phyloP scores from a whole-genome alignment of 768 basidiomycete species.

The Termitomyces heimii region DNA sequence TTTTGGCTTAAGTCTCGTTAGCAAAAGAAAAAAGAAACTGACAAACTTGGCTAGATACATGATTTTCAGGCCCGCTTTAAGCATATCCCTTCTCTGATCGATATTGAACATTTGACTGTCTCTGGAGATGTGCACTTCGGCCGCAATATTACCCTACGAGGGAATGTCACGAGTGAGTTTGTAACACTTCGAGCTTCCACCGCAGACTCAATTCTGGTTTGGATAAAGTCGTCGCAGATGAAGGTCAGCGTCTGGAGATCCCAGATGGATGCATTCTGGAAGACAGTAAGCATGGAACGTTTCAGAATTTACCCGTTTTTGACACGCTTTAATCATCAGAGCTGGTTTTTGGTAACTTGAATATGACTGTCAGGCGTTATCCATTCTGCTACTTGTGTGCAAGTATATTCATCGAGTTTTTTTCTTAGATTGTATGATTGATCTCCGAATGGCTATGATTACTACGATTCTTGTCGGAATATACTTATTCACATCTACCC shows the following conservation, averaged over 20 bases:
- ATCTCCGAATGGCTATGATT: neutral
- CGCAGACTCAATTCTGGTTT: neutral
- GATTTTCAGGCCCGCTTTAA: conserved; percentile 80
- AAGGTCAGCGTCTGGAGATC: conserved; percentile 59
- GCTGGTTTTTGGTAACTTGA: conserved; percentile 69
- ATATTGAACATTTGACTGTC: conserved; percentile 80
- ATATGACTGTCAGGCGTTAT: conserved; percentile 49
- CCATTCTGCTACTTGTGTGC: neutral
- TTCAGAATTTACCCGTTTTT: neutral
- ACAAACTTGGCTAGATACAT: conserved; percentile 34
- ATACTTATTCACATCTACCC: neutral
- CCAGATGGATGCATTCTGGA: conserved; percentile 62
- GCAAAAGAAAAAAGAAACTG: neutral
- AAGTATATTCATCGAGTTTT: neutral
- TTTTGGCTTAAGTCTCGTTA: conserved; percentile 22
- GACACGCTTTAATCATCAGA: conserved; percentile 31
- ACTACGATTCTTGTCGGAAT: neutral
- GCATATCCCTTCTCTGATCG: conserved; percentile 70
- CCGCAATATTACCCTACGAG: conserved; percentile 62
- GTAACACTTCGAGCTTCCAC: neutral
- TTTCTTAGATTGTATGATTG: neutral
- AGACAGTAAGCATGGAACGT: conserved; percentile 32
- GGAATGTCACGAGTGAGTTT: conserved; percentile 63
- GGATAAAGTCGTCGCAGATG: conserved; percentile 47
- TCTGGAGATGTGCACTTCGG: conserved; percentile 75